These are phyloP conservation scores for Neurospora hispaniola DNA, from an alignment of 495 filamentous ascomycete species.

Conservation along the genomic window DNA sequence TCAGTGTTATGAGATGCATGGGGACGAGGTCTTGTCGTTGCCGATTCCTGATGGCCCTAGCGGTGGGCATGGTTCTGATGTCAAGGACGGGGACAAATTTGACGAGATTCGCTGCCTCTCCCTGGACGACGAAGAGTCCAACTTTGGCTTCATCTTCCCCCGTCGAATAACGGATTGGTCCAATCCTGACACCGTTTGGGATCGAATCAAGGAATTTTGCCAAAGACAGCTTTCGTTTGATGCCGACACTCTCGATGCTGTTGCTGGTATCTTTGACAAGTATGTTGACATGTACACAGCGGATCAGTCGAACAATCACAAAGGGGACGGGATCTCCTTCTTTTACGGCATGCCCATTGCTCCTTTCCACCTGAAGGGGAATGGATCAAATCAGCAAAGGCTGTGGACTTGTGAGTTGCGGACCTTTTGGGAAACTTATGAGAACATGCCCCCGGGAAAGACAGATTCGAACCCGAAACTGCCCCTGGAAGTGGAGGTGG, in stretches of 20 bases:
- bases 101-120: neutral
- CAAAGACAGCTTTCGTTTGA: neutral
- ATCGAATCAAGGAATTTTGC: neutral
- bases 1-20: conserved; percentile 21
- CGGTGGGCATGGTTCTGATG: neutral
- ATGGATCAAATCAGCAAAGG: neutral
- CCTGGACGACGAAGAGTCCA: neutral
- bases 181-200: neutral
- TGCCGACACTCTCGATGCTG: conserved; percentile 1
- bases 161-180: neutral
- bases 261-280: neutral
- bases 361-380: neutral
- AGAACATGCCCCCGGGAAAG: neutral
- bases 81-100: neutral
- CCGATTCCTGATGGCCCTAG: neutral
- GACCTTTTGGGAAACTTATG: neutral
- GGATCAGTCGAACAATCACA: neutral
- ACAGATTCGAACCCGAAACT: neutral
- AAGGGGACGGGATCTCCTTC: neutral
- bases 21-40: conserved; percentile 9
- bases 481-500: neutral
- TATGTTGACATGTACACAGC: neutral
- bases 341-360: conserved; percentile 2
- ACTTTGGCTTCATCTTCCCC: neutral
- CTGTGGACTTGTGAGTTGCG: neutral